Evolutionary conservation across 164 flowering plant species (phyloP), one percentile per base, ranked within the genome.

Genomic region (Magnolia kwangsiensis): DNA sequence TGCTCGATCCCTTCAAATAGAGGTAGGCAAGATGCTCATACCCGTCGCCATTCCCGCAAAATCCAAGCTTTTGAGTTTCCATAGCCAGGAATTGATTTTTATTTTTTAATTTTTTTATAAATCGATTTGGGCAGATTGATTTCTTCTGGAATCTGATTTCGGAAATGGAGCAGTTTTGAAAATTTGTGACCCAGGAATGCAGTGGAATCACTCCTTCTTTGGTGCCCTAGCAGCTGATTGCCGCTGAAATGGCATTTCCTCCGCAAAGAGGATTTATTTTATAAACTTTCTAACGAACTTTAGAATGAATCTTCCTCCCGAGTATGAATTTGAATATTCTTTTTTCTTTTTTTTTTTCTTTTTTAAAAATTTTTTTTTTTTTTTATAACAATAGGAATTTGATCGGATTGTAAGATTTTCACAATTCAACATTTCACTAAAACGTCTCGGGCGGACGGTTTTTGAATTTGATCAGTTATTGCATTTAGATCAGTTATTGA

Each of bases 11-110:
- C 67, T 64, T 64, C 23, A 64, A 21, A 29, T 7, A 0, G n/a
- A 76, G 73, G 73, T 69, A 50, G 59, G 67, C 8, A 76, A 9
- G 20, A 55, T 64, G 67, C 21, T 18, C 6, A 20, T n/a, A 64
- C 10, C 24, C 19, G 21, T 64, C 27, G 67, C 21, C 13, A 18
- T 64, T 20, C 19, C 8, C 21, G 20, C 21, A 18, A 21, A 21
- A 64, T n/a, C 67, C 10, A 8, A n/a, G 67, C 21, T 21, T 64
- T 64, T 64, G 20, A 19, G 21, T 64, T 64, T 21, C 18, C 18
- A 11, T 3, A 10, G 16, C 18, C 13, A 55, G 18, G 18, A 55
- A 16, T 55, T 55, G 61, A 55, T 55, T 55, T 55, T 55, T 55
- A 16, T 55, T 37, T 37, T 37, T 37, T 37, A 4, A 37, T 37